A percentile compares a stretch with the other conserved stretches of the same genome.
These are phyloP conservation scores for Closterium sp. DNA, from an alignment of 139 green algal species.

Conservation along the genomic window DNA sequence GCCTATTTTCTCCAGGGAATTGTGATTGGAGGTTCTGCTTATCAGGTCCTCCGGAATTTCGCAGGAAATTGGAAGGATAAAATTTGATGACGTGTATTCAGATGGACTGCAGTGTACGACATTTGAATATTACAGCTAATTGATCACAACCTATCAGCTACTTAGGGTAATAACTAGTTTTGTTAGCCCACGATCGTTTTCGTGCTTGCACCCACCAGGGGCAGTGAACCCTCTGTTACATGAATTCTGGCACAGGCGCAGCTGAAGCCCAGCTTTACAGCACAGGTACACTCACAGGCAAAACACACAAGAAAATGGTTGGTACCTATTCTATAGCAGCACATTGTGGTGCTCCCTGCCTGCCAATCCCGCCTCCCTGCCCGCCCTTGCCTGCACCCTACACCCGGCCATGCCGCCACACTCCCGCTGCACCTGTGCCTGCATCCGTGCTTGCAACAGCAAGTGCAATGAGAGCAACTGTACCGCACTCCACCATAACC, in stretches of 20 bases:
- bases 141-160: too few species aligned
- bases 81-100: too few species aligned
- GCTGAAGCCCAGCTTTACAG: neutral
- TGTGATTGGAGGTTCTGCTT: too few species aligned
- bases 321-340: neutral
- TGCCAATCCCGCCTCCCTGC: neutral
- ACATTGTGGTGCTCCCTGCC: neutral
- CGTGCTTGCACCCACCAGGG: too few species aligned
- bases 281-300: neutral
- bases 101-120: too few species aligned
- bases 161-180: too few species aligned
- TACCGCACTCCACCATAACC: neutral
- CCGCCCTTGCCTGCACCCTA: neutral
- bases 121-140: too few species aligned
- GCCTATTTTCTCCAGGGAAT: too few species aligned
- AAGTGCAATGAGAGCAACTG: neutral
- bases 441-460: neutral
- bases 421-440: neutral
- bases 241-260: neutral
- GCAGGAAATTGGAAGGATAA: too few species aligned
- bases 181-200: too few species aligned
- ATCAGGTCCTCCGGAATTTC: too few species aligned
- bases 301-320: neutral
- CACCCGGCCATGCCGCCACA: neutral
- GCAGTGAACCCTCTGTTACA: neutral